phyloP scores from a whole-genome alignment of 2,329 filamentous ascomycete species.

The Dactylellina parvicollis region DNA sequence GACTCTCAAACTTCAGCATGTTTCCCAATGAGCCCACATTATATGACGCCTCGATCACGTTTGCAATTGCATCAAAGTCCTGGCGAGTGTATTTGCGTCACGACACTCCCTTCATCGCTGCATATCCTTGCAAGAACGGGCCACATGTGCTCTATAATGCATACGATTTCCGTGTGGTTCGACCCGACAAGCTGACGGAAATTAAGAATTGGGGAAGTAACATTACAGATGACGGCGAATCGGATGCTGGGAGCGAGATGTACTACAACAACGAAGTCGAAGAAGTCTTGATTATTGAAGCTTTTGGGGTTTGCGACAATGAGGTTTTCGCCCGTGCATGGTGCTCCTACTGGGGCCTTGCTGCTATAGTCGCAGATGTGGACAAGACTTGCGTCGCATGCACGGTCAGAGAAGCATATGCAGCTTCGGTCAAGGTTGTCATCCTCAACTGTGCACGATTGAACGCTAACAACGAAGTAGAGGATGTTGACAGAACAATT shows the following conservation, averaged over 20 bases:
- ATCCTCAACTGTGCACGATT: constrained; percentile 67
- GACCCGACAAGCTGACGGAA: constrained; percentile 72
- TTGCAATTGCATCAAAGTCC: constrained; percentile 69
- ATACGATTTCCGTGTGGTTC: constrained; percentile 70
- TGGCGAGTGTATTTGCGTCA: constrained; percentile 73
- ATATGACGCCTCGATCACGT: constrained; percentile 72
- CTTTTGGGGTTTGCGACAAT: constrained; percentile 77
- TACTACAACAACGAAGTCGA: constrained; percentile 68
- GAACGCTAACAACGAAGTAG: constrained; percentile 61
- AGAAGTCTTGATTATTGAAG: constrained; percentile 76
- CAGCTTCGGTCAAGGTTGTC: constrained; percentile 76
- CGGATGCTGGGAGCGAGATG: constrained; percentile 47
- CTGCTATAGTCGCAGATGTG: constrained; percentile 75
- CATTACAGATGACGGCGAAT: constrained; percentile 53
- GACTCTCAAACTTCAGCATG: constrained; percentile 39
- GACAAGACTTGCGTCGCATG: constrained; percentile 77
- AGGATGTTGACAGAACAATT: constrained; percentile 65
- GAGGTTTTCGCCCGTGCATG: constrained; percentile 80
- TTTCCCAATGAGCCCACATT: constrained; percentile 56
- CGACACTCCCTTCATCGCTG: constrained; percentile 73
- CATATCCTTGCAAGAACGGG: constrained; percentile 72
- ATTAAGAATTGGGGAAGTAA: constrained; percentile 72
- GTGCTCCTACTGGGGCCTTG: constrained; percentile 79
- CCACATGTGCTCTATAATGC: constrained; percentile 78
- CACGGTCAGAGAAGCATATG: constrained; percentile 78